These are phyloP conservation scores for Ustilago trichophora DNA, from an alignment of 1,284 basidiomycete genomes.

Conservation along the genomic window DNA sequence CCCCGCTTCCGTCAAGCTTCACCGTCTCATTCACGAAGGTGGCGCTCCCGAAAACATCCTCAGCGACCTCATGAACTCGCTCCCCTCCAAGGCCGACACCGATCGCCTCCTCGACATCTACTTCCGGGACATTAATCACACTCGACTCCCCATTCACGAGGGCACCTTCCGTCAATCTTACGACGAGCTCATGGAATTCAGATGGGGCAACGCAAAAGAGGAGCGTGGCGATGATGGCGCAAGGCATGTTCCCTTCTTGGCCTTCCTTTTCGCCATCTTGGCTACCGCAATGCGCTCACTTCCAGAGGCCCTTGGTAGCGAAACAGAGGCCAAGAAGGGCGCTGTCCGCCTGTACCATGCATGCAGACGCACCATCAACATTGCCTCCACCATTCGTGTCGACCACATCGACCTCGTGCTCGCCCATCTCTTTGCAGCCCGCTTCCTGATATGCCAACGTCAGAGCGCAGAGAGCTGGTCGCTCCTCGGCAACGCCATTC, in stretches of 20 bases:
- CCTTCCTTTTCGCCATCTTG: constrained; percentile 89
- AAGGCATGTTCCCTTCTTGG: constrained; percentile 83
- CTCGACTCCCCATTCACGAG: constrained; percentile 91
- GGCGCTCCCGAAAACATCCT: constrained; percentile 58
- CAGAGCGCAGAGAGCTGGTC: constrained; percentile 94
- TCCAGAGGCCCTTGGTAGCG: constrained; percentile 73
- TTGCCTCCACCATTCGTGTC: constrained; percentile 56
- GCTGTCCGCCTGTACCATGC: constrained; percentile 71
- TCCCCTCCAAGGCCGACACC: constrained; percentile 51
- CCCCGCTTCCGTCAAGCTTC: constrained; percentile 59
- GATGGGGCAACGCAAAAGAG: constrained; percentile 52
- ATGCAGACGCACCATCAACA: constrained; percentile 69
- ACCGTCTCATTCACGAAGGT: constrained; percentile 60
- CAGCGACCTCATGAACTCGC: constrained; percentile 52
- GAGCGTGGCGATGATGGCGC: constrained; percentile 71
- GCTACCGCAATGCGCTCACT: constrained; percentile 86
- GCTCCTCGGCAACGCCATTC: constrained; percentile 87
- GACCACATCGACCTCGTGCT: constrained; percentile 64
- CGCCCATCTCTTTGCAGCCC: constrained; percentile 71
- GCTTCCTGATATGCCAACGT: constrained; percentile 87
- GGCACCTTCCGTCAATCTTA: constrained; percentile 83
- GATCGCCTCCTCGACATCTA: constrained; percentile 59
- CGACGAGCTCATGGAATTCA: constrained; percentile 75
- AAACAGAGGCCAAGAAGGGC: constrained; percentile 53
- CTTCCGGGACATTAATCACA: constrained; percentile 79